Percentiles rank a stretch among this genome's conserved stretches.
phyloP scores from a whole-genome alignment of 2,329 filamentous ascomycete genomes.

The Venturia asperata region DNA sequence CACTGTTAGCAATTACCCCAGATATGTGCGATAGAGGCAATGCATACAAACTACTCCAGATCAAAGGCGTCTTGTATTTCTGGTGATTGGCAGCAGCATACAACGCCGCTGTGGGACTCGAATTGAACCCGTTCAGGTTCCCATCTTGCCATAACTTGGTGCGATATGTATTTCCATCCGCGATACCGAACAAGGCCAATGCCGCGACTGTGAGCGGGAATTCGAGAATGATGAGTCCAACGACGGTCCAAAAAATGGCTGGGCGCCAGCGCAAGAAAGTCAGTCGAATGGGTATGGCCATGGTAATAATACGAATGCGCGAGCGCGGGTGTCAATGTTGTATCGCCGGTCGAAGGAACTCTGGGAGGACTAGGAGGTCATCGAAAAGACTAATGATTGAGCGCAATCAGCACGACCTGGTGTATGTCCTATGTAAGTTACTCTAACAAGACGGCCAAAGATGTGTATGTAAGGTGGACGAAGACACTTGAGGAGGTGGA shows the following conservation, averaged over 20 bases:
- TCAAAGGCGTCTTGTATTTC: constrained; percentile 54
- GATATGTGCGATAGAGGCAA: background rate
- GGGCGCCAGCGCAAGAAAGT: constrained; percentile 11
- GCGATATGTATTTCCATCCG: constrained; percentile 65
- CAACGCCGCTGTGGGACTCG: constrained; percentile 59
- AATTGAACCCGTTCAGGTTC: constrained; percentile 64
- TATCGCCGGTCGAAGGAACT: background rate
- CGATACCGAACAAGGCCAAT: constrained; percentile 65
- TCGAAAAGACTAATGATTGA: background rate
- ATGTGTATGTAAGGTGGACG: no score
- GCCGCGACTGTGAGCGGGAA: constrained; percentile 57
- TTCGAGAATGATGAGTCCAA: constrained; percentile 57
- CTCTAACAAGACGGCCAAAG: no score
- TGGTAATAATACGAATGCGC: background rate
- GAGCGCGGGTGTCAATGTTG: background rate
- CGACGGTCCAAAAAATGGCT: constrained; percentile 13
- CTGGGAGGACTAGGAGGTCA: background rate
- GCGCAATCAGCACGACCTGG: background rate
- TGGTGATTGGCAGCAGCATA: constrained; percentile 68
- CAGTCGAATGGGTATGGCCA: background rate
- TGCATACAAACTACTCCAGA: constrained; percentile 68
- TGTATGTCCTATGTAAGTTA: background rate
- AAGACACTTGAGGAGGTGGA: background rate
- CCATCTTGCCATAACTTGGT: constrained; percentile 68
- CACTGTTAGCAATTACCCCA: constrained; percentile 2